phyloP scores from a whole-genome alignment of 441 rosid genomes.

The Hypseocharis bilobata region DNA sequence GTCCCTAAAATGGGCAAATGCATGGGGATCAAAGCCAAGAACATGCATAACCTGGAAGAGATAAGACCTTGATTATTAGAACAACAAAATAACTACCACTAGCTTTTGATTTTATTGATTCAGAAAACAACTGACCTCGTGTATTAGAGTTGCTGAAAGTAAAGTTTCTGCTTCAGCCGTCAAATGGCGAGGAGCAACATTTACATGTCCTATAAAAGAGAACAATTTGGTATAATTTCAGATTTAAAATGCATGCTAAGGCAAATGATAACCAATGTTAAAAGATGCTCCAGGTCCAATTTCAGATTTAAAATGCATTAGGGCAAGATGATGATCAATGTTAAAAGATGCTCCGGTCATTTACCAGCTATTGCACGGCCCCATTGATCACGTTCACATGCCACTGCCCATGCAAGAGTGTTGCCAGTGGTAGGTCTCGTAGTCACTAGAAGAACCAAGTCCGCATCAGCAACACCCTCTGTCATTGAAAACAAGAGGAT shows the following conservation, averaged over 20 bases:
- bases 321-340: not conserved
- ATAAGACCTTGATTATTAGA: slow-evolving; percentile 12
- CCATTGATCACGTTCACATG: slow-evolving; percentile 99
- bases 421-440: slow-evolving; percentile 98
- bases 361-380: slow-evolving; percentile 98
- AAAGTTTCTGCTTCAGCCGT: slow-evolving; percentile 91
- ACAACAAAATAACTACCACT: slow-evolving; percentile 6
- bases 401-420: slow-evolving; percentile 99
- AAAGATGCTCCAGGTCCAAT: slow-evolving; percentile 1
- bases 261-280: not conserved
- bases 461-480: slow-evolving; percentile 86
- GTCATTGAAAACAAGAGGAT: slow-evolving; percentile 18
- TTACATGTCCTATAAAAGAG: slow-evolving; percentile 69
- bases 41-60: slow-evolving; percentile 84
- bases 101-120: slow-evolving; percentile 10
- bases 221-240: slow-evolving; percentile 13
- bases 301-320: slow-evolving; percentile 16
- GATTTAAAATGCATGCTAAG: slow-evolving; percentile 7
- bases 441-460: slow-evolving; percentile 87
- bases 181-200: slow-evolving; percentile 98
- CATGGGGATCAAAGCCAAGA: slow-evolving; percentile 98
- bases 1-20: slow-evolving; percentile 94
- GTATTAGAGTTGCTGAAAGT: slow-evolving; percentile 94
- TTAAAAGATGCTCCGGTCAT: not conserved
- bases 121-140: slow-evolving; percentile 47